Percentiles rank a stretch among this genome's conserved stretches.
Evolutionary conservation across 345 rosid genomes (phyloP).

Genomic region (Populus alba): DNA sequence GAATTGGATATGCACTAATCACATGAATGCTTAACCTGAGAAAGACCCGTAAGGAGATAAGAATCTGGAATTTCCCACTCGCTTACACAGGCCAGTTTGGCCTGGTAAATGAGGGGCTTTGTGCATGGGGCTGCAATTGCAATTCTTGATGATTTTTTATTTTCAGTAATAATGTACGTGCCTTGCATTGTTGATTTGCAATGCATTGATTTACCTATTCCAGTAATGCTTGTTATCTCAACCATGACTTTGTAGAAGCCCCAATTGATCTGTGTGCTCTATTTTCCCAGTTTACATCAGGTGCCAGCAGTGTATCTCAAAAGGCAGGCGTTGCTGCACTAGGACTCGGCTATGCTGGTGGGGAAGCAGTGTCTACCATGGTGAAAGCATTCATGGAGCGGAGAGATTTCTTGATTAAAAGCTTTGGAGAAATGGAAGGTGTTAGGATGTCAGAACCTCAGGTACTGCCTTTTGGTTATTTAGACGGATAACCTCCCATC

Average conservation of each 20-base stretch:
- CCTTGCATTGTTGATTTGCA: neutral
- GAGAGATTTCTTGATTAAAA: slow-evolving; percentile 79
- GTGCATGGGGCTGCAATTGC: neutral
- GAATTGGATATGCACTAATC: neutral
- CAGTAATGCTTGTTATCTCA: neutral
- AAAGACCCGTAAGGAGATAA: neutral
- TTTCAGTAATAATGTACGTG: neutral
- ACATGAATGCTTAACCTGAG: neutral
- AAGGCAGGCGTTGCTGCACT: slow-evolving; percentile 90
- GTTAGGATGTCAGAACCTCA: slow-evolving; percentile 84
- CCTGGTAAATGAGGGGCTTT: neutral
- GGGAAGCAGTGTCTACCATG: slow-evolving; percentile 79
- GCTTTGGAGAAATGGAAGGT: slow-evolving; percentile 73
- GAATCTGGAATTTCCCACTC: neutral
- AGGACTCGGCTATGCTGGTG: slow-evolving; percentile 93
- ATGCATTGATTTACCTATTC: neutral
- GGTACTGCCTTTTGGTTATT: slow-evolving; percentile 36
- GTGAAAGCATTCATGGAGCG: slow-evolving; percentile 87
- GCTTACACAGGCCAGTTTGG: neutral
- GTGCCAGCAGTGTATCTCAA: slow-evolving; percentile 90
- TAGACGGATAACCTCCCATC: neutral
- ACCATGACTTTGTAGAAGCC: neutral
- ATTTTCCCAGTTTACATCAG: slow-evolving; percentile 61
- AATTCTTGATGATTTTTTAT: neutral
- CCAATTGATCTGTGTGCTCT: slow-evolving; percentile 6